Evolutionary conservation across 2,329 filamentous ascomycete species (phyloP), one percentile per base, ranked within the genome.

Genomic region (Fusarium subtropicale): DNA sequence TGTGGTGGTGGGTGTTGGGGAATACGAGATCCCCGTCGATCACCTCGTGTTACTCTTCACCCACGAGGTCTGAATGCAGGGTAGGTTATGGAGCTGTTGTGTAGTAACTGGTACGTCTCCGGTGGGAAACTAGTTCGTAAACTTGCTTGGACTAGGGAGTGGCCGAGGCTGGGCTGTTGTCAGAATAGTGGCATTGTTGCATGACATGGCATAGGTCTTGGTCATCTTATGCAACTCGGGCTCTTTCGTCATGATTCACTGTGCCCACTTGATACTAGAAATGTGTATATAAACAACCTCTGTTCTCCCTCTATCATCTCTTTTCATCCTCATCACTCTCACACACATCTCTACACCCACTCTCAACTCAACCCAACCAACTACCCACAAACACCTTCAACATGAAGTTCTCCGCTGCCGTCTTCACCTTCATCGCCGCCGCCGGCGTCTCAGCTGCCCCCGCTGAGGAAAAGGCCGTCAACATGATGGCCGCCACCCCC

Each of bases 361-460:
- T 52, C 63, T 60, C 42, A 48, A 42, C 36, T 41, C n/a, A 24
- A 45, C n/a, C 31, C 56, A 28, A n/a, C 51, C 12, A 28, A n/a
- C n/a, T n/a, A n/a, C n/a, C n/a, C n/a, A n/a, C n/a, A n/a, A n/a
- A n/a, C n/a, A n/a, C n/a, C n/a, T n/a, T n/a, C 12, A 28, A n/a
- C 36, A 84, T 84, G 82, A 81, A 83, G 73, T 75, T 84, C 78
- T 79, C 81, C 66, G 76, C 79, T 60, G 73, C 82, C 68, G 56
- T 81, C 62, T 71, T 79, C 68, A 66, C 79, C 72, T 46, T 80
- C 65, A 72, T 77, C 60, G 75, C 80, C 72, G 72, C 79, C 69
- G 73, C 79, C 47, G 76, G 77, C 66, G 60, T 79, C 55, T 77
- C 80, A 31, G 78, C 80, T 36, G 79, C 82, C 6, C 74, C 78